Percentiles rank a stretch among this genome's conserved stretches.
Conservation (phyloP, 257 asterid genomes). For the Ajuga chamaepitys region DNA sequence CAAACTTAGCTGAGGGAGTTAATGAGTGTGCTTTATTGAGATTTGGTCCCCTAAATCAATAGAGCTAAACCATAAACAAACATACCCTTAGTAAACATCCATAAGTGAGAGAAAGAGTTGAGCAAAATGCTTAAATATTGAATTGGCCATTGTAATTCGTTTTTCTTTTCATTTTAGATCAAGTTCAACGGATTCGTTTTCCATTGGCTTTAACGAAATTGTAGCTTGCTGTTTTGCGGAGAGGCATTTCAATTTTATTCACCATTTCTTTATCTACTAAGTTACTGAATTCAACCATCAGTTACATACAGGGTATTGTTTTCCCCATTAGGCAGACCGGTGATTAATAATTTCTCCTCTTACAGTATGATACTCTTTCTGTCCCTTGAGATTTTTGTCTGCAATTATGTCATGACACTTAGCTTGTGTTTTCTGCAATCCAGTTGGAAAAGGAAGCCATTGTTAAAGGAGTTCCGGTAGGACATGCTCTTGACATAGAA, state of each 20-base stretch:
- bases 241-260: neutral
- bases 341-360: conserved; percentile 12
- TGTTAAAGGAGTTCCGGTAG: conserved; percentile 67
- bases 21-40: no score
- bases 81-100: neutral
- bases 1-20: no score
- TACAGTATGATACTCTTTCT: conserved; percentile 9
- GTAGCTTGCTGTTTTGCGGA: neutral
- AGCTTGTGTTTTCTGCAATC: conserved; percentile 18
- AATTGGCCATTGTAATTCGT: no score
- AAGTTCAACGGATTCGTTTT: neutral
- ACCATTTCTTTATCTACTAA: neutral
- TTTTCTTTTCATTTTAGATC: neutral
- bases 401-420: neutral
- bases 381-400: conserved; percentile 3
- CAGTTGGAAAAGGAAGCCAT: conserved; percentile 95
- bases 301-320: neutral
- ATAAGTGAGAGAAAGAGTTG: neutral
- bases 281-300: neutral
- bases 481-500: conserved; percentile 76
- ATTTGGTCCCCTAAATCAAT: no score
- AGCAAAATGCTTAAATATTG: neutral
- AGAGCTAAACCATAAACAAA: no score
- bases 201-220: neutral
- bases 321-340: neutral